These are phyloP conservation scores for Sporothrix mexicana DNA, from an alignment of 2,329 filamentous ascomycete genomes.

Conservation along the genomic window DNA sequence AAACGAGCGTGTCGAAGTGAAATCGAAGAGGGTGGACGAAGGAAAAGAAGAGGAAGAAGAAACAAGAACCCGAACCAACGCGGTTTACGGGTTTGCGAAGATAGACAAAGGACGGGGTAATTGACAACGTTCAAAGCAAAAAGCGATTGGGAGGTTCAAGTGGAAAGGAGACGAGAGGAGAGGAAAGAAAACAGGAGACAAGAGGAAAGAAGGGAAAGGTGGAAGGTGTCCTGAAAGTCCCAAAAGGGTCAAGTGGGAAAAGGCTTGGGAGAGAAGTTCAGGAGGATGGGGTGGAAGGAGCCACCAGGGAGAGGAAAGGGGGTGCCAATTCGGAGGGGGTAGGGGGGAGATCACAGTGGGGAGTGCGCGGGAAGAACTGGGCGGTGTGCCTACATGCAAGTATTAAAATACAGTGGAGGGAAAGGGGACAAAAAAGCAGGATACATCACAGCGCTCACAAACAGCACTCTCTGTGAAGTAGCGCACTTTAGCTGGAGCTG, in stretches of 20 bases:
- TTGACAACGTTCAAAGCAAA: constrained; percentile 3
- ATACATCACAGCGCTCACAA: background rate
- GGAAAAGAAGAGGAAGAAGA: constrained; percentile 3
- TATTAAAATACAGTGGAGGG: background rate
- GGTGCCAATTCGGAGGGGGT: constrained; percentile 4
- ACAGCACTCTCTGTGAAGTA: background rate
- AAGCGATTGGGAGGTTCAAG: background rate
- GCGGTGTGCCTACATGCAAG: background rate
- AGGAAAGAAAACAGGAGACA: constrained; percentile 14
- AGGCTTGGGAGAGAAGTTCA: constrained; percentile 11
- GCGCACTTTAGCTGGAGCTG: background rate
- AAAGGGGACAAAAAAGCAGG: background rate
- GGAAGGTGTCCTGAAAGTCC: constrained; percentile 36
- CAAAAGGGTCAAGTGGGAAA: constrained; percentile 31
- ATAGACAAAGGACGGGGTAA: constrained; percentile 14
- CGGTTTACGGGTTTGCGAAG: constrained; percentile 19
- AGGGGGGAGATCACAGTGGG: constrained; percentile 26
- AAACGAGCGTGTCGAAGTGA: constrained; percentile 36
- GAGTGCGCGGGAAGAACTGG: constrained; percentile 5
- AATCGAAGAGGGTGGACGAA: constrained; percentile 26
- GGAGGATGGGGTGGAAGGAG: constrained; percentile 3
- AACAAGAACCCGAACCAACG: constrained; percentile 22
- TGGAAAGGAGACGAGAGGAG: constrained; percentile 20
- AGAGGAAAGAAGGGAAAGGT: constrained; percentile 20
- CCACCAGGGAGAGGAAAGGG: constrained; percentile 16